phyloP scores from a whole-genome alignment of 2,329 filamentous ascomycete genomes.

The Didymella pomorum region DNA sequence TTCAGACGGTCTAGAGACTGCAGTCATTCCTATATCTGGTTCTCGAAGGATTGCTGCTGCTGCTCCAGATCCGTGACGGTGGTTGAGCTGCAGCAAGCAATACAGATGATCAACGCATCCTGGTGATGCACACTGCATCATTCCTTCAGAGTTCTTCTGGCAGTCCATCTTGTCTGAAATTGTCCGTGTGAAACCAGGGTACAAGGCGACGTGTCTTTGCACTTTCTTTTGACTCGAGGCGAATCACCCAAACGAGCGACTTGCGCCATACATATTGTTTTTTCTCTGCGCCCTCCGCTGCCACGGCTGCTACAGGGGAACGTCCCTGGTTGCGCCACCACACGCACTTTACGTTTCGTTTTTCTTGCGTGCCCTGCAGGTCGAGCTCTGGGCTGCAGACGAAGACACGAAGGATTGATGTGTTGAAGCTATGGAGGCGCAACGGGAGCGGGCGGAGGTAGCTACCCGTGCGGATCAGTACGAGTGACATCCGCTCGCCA shows the following conservation, averaged over 20 bases:
- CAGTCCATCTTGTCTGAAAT: neutral
- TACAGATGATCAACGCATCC: constrained; percentile 2
- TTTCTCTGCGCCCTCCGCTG: neutral
- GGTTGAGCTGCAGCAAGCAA: constrained; percentile 1
- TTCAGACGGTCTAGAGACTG: neutral
- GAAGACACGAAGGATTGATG: constrained; percentile 9
- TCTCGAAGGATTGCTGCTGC: neutral
- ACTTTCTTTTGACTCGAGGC: constrained; percentile 5
- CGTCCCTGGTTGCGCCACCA: constrained; percentile 8
- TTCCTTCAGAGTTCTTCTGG: neutral
- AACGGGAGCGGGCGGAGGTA: constrained; percentile 4
- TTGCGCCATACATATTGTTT: constrained; percentile 7
- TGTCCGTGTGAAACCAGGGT: neutral
- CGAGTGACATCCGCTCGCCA: neutral
- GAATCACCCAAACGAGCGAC: constrained; percentile 2
- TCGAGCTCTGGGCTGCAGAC: neutral
- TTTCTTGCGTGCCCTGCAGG: constrained; percentile 9
- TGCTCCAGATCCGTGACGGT: neutral
- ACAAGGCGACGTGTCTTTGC: constrained; percentile 12
- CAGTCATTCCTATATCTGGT: neutral
- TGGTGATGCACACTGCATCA: neutral
- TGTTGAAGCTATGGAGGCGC: constrained; percentile 4
- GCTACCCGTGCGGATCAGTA: constrained; percentile 4
- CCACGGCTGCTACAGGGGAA: constrained; percentile 6
- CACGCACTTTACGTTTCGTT: neutral